phyloP scores from a whole-genome alignment of 345 rosid genomes.

The Brassica juncea region DNA sequence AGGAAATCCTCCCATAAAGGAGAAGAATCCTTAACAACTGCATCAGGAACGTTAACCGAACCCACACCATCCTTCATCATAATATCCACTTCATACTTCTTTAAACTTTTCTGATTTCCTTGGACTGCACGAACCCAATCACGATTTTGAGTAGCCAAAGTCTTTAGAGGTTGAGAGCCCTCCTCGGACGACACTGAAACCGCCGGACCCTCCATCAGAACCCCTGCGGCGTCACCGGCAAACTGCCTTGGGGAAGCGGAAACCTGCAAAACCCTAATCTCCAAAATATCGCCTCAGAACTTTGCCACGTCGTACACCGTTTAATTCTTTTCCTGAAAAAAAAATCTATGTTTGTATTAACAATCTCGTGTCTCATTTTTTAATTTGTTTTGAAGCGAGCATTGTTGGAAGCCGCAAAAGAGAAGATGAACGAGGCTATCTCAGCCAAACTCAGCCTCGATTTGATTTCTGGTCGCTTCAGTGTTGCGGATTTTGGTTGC shows the following conservation, averaged over 20 bases:
- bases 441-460: conserved; percentile 6
- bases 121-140: too few relatives aligned
- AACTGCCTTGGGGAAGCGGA: too few relatives aligned
- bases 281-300: too few relatives aligned
- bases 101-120: background rate
- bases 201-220: too few relatives aligned
- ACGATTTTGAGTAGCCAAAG: too few relatives aligned
- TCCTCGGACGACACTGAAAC: too few relatives aligned
- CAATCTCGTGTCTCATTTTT: background rate
- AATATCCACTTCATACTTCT: background rate
- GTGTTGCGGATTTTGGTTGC: conserved; percentile 33
- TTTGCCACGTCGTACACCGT: too few relatives aligned
- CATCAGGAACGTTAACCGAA: background rate
- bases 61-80: background rate
- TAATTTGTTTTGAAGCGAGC: background rate
- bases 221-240: too few relatives aligned
- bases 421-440: conserved; percentile 8
- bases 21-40: background rate
- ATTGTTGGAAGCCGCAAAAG: conserved; percentile 12
- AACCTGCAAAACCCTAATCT: too few relatives aligned
- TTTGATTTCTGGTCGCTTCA: background rate
- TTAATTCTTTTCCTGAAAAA: too few relatives aligned
- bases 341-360: background rate
- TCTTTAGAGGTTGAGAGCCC: too few relatives aligned
- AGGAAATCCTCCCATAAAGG: background rate